Conservation (phyloP, 805 yeast genomes). For the Yamadazyma kitorensis region DNA sequence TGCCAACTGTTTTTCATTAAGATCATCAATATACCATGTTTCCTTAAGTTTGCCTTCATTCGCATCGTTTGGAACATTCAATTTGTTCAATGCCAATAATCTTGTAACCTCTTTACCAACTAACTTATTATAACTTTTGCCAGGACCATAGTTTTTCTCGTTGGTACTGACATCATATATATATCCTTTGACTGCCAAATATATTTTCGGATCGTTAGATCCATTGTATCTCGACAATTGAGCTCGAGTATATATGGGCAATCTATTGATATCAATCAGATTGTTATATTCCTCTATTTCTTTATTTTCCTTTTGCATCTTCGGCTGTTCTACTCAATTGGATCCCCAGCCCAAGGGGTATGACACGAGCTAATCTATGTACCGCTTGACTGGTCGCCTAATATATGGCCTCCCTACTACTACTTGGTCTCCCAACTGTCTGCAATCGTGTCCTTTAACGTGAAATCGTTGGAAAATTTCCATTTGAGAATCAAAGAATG, state of each 20-base stretch:
- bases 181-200: conserved; percentile 72
- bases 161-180: conserved; percentile 78
- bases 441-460: too few species aligned
- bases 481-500: too few species aligned
- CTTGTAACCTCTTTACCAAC: conserved; percentile 79
- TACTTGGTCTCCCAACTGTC: too few species aligned
- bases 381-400: too few species aligned
- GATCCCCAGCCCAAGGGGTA: too few species aligned
- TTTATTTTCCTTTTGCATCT: not conserved
- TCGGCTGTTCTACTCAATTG: too few species aligned
- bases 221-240: conserved; percentile 36
- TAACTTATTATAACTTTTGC: conserved; percentile 65
- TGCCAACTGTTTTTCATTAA: conserved; percentile 57
- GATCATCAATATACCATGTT: conserved; percentile 50
- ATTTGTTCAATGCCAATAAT: conserved; percentile 64
- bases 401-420: too few species aligned
- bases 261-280: conserved; percentile 24
- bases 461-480: too few species aligned
- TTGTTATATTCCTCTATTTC: conserved; percentile 28
- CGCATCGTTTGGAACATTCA: conserved; percentile 14
- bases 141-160: conserved; percentile 69
- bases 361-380: too few species aligned
- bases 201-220: conserved; percentile 39
- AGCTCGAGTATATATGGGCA: conserved; percentile 32
- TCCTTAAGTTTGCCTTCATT: conserved; percentile 3